These are phyloP conservation scores for Beta macrorhiza DNA, from an alignment of 179 eudicot genomes.

Conservation along the genomic window DNA sequence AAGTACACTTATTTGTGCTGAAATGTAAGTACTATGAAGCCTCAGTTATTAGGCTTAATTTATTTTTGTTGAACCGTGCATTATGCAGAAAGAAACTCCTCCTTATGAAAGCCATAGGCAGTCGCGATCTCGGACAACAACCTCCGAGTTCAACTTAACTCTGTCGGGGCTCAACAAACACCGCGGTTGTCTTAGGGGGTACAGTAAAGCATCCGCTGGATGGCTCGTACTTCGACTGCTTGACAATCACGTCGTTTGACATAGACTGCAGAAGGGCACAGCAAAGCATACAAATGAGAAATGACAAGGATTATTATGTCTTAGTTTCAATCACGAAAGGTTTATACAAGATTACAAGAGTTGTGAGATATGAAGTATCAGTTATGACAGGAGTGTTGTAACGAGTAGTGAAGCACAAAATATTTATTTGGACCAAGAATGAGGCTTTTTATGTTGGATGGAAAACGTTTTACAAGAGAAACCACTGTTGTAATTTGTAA, in stretches of 20 bases:
- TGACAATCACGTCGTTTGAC: constrained; percentile 61
- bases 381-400: background rate
- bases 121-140: background rate
- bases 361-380: background rate
- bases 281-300: background rate
- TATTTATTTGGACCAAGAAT: background rate
- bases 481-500: too few relatives aligned
- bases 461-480: too few relatives aligned
- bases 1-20: background rate
- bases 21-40: background rate
- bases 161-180: constrained; percentile 72
- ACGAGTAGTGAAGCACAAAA: background rate
- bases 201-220: constrained; percentile 63
- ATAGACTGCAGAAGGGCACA: constrained; percentile 44
- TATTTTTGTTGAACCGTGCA: background rate
- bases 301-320: background rate
- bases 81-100: background rate
- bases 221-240: constrained; percentile 62
- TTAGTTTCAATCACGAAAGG: background rate
- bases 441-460: too few relatives aligned
- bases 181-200: constrained; percentile 78
- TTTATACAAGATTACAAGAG: background rate
- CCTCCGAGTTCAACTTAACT: constrained; percentile 10
- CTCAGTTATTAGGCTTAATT: background rate
- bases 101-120: background rate